phyloP scores from a whole-genome alignment of 345 rosid species.

The Diplotaxis tenuifolia region DNA sequence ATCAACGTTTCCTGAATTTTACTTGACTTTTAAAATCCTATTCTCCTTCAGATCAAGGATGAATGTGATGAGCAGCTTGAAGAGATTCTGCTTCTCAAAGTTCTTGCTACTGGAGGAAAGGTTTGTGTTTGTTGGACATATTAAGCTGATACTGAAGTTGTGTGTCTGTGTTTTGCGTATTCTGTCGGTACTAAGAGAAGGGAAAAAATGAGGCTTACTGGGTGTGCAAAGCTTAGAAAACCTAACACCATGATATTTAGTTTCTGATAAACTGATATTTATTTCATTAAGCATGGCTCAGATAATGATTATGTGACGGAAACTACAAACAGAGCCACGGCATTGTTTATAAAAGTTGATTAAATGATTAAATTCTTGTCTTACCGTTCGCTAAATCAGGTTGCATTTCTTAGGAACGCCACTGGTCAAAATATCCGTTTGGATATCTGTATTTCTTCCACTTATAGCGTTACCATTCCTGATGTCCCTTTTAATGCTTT shows the following conservation, averaged over 20 bases:
- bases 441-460: conserved; percentile 8
- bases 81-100: conserved; percentile 72
- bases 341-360: not conserved
- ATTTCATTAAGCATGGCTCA: conserved; percentile 10
- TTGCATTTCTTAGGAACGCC: conserved; percentile 1
- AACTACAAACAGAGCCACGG: conserved; percentile 5
- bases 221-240: conserved; percentile 16
- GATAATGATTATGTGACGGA: conserved; percentile 11
- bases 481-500: conserved; percentile 1
- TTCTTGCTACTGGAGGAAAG: conserved; percentile 93
- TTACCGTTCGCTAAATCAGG: conserved; percentile 12
- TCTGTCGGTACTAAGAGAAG: not conserved
- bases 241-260: not conserved
- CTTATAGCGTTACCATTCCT: conserved; percentile 10
- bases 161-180: conserved; percentile 13
- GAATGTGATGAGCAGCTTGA: conserved; percentile 46
- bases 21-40: conserved; percentile 13
- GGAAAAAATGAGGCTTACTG: conserved; percentile 3
- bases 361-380: conserved; percentile 15
- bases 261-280: conserved; percentile 15
- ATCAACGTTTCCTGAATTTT: conserved; percentile 10
- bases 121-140: conserved; percentile 45
- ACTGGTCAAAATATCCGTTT: conserved; percentile 12
- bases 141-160: conserved; percentile 21
- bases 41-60: conserved; percentile 52